Evolutionary conservation across 1,284 basidiomycete genomes (phyloP), one percentile per base, ranked within the genome.

Genomic region (Earliella scabrosa): DNA sequence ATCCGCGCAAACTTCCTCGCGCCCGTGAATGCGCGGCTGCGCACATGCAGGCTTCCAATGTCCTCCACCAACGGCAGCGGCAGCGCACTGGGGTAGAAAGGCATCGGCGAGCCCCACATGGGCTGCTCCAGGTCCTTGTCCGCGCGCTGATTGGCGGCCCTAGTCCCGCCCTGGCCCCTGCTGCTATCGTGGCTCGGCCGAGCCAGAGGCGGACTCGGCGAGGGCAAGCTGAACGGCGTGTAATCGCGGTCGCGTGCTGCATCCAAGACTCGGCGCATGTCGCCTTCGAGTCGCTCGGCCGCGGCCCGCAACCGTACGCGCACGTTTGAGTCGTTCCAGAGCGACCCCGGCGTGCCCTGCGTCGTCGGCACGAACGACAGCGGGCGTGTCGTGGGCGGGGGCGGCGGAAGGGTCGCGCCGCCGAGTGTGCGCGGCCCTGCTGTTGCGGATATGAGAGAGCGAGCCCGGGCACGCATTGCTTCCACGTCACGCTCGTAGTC

Each of bases 401-500:
- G 60, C 13, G 53, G 59, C 10, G 60, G 61, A 11, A 58, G 32
- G 31, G 53, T 32, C 31, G 45, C 20, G 11, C 45, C 36, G 27
- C 49, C 50, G 20, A 60, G 52, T 9, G 56, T 31, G 16, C 65
- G 60, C 11, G 48, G 18, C 0, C 56, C 35, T 18, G 49, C 45
- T 23, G 48, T 45, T 11, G 56, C 26, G 2, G 54, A 50, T 4
- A 55, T 45, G 4, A 71, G 52, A 8, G 61, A 61, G 27, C 63
- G 58, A 1, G 68, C 67, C 14, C 69, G 65, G 0, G 61, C 52
- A 10, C 68, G 66, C 66, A 71, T 68, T 34, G 65, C 63, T 1
- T 67, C 49, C 7, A 66, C 55, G 39, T 55, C 61, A 16, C 68
- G 66, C 45, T 72, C 71, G 58, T 68, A 67, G 20, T 66, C 66